Conservation (phyloP, 192 early-diverging fungal genomes). For the Backusella liffmaniae region DNA sequence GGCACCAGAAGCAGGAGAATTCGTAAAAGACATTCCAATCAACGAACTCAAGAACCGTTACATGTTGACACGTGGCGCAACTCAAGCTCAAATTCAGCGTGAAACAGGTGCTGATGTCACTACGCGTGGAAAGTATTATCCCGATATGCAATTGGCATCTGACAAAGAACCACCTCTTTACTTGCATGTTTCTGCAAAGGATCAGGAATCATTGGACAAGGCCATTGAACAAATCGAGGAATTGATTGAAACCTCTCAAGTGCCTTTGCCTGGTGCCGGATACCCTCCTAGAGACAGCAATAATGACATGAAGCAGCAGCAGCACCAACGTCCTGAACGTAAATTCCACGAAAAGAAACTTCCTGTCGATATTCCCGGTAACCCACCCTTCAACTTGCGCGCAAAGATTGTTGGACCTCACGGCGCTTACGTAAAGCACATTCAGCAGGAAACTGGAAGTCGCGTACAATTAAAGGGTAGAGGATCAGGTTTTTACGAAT, state of each 20-base stretch:
- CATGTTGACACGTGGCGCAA: conserved; percentile 71
- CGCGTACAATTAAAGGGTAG: conserved; percentile 80
- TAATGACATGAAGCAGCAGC: background rate
- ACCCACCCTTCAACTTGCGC: conserved; percentile 76
- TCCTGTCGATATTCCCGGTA: conserved; percentile 70
- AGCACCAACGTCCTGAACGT: conserved; percentile 22
- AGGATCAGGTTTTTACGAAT: conserved; percentile 81
- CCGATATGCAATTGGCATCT: conserved; percentile 68
- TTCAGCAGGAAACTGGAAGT: conserved; percentile 75
- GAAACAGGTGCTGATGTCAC: conserved; percentile 79
- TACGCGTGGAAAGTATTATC: conserved; percentile 83
- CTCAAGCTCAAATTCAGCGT: conserved; percentile 72
- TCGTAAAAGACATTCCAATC: conserved; percentile 69
- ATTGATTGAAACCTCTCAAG: conserved; percentile 62
- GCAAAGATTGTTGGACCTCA: conserved; percentile 87
- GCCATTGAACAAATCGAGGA: conserved; percentile 75
- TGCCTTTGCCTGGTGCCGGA: conserved; percentile 28
- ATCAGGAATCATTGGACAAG: conserved; percentile 64
- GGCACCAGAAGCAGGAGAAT: conserved; percentile 36
- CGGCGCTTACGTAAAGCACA: conserved; percentile 82
- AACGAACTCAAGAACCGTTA: conserved; percentile 84
- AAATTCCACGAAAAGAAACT: conserved; percentile 66
- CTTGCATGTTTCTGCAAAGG: conserved; percentile 70
- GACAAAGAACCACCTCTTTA: conserved; percentile 78
- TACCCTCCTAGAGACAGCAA: conserved; percentile 13